Base-by-base conservation (phyloP, 805 yeast genomes). In the Debaryomyces hansenii region DNA sequence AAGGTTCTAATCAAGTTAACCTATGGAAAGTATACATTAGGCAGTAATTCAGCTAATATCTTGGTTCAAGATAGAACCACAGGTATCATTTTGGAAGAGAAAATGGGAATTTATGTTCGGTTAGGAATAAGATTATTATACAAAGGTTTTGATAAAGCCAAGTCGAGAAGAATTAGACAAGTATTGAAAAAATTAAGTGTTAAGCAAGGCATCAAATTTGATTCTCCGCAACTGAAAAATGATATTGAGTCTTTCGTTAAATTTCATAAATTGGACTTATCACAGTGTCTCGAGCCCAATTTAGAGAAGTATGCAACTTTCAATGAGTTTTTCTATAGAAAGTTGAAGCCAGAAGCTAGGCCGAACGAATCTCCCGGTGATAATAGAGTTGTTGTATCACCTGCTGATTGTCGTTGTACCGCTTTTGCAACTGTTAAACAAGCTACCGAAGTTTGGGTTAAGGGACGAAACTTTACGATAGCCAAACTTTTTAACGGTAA, bases 61-160 rank as follows among this genome's bases (percentile, higher is more conserved):
- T 71, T 94, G 41, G 97, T 92, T 2, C 98, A 94, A 63, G 97
- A 94, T 62, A 75, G 99, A 50, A 73, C 78, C 14, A 85, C 97
- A 0, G 99, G 99, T 0, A 78, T 88, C 39, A 82, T 92, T n/a
- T 66, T 87, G 59, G 98, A 92, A 62, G 99, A 92, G 58, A 90
- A 90, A 57, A 92, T 94, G 87, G 84, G 91, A 47, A 81, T 87
- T 1, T 88, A 88, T 57, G 94, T 94, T 9, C 74, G 97, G 41
- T 61, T 94, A 32, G 99, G 98, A 0, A 92, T 92, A 44, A 66
- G 97, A 37, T 66, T 92, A 37, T 69, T 92, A 2, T 92, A 92
- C 65, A 82, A 84, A 56, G 92, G 96, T 1, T 78, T 85, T 50
- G 79, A 78, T 47, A 72, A 75, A 37, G 84, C 86, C 3, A 85